These are phyloP conservation scores for Solanum neorickii DNA, from an alignment of 257 asterid species.

Conservation along the genomic window DNA sequence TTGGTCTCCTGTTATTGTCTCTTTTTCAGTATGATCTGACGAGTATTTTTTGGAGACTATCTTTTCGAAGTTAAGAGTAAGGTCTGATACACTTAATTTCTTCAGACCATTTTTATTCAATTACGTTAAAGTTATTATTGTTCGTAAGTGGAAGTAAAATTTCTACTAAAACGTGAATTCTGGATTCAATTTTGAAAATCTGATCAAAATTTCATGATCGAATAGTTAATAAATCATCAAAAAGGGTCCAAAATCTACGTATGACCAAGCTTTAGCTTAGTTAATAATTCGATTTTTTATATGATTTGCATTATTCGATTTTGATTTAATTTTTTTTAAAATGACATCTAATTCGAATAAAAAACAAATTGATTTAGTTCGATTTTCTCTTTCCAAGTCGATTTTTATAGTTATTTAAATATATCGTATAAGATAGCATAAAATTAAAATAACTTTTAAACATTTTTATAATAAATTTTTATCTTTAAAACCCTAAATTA, in stretches of 20 bases:
- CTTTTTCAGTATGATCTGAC: not conserved
- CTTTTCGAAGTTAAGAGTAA: not conserved
- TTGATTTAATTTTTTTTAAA: not conserved
- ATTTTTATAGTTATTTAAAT: not conserved
- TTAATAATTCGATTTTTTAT: not conserved
- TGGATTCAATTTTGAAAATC: not conserved
- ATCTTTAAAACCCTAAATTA: not conserved
- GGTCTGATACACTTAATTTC: not conserved
- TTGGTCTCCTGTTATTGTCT: not conserved
- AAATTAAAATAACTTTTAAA: not conserved
- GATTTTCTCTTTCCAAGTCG: not conserved
- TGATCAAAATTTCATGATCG: not conserved
- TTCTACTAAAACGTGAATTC: not conserved
- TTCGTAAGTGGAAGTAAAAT: not conserved
- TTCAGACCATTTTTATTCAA: rapidly evolving
- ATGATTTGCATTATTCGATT: not conserved
- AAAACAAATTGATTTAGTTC: not conserved
- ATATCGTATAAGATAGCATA: not conserved
- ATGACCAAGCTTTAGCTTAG: not conserved
- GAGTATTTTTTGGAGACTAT: not conserved
- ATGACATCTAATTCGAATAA: not conserved
- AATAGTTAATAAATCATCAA: not conserved
- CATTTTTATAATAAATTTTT: not conserved
- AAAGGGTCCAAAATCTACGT: not conserved
- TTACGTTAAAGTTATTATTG: not conserved